Evolutionary conservation across 2,329 filamentous ascomycete genomes (phyloP), one percentile per base, ranked within the genome.

Genomic region (Fusarium sp.): DNA sequence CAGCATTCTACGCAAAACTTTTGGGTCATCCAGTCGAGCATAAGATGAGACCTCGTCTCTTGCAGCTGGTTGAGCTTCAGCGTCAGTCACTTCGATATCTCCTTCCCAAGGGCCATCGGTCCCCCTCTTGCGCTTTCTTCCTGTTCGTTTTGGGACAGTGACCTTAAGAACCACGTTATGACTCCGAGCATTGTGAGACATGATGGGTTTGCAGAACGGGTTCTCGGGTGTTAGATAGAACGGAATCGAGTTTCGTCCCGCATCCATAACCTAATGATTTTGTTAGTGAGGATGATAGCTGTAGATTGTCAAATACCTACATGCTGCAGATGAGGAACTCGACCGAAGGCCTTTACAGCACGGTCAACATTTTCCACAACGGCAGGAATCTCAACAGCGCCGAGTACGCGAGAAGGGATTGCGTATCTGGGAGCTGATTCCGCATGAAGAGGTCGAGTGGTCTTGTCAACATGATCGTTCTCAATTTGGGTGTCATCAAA

Each of bases 91-190:
- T 11, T 78, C 71, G 6, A 76, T 32, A 46, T 80, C 77, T 4
- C 81, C 81, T 36, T 81, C 77, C 72, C 87, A 94, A 0, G 89
- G 87, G 5, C 82, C 89, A 52, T 88, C 74, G 6, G 87, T 87
- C n/a, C 92, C 93, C 67, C 89, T 83, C 78, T 93, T 97, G 56
- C 93, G 86, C 76, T 91, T 96, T 58, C 92, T 86, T 4, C 93
- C 93, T 3, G 93, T 97, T 53, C 92, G 83, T 75, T 89, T 95
- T 0, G 95, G 94, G 1, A 98, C 87, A 0, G 90, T 93, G 52
- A 99, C 83, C 74, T 93, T 93, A 49, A 99, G 81, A 19, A 98
- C 83, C 19, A 98, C 79, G 72, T 97, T 96, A 72, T 93, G 91
- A 9, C 92, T 91, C 19, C 85, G 79, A 29, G 89, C 85, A 72